phyloP scores from a whole-genome alignment of 495 filamentous ascomycete species.

The Penicillium manginii region DNA sequence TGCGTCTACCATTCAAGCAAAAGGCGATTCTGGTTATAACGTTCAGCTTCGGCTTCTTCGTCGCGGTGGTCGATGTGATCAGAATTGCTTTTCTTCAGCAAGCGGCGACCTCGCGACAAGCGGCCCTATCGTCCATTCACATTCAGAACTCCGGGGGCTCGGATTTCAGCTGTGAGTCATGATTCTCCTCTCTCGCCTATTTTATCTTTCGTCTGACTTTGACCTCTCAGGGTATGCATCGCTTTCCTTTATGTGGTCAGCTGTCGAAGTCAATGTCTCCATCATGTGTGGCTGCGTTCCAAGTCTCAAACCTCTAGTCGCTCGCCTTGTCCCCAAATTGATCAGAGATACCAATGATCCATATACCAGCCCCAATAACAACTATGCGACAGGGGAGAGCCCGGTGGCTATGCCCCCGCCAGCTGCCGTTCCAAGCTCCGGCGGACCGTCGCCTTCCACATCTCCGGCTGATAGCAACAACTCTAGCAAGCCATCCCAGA shows the following conservation, averaged over 20 bases:
- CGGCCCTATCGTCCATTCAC: constrained; percentile 37
- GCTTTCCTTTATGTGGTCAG: constrained; percentile 89
- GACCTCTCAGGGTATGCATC: constrained; percentile 67
- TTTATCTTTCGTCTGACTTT: background rate
- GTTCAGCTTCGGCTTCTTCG: constrained; percentile 82
- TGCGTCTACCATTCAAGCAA: constrained; percentile 81
- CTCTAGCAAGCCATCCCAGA: constrained; percentile 20
- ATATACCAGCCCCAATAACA: constrained; percentile 18
- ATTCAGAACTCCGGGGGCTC: constrained; percentile 35
- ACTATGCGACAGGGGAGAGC: constrained; percentile 22
- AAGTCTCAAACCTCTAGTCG: constrained; percentile 82
- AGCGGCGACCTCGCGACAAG: constrained; percentile 53
- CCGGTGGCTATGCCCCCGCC: constrained; percentile 18
- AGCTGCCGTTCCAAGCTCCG: constrained; percentile 7
- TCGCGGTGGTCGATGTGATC: constrained; percentile 85
- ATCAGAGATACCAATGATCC: constrained; percentile 56
- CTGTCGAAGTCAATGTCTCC: constrained; percentile 86
- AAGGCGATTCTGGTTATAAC: constrained; percentile 83
- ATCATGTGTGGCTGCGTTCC: constrained; percentile 89
- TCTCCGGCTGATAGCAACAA: constrained; percentile 19
- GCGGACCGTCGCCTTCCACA: constrained; percentile 1
- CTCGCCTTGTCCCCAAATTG: constrained; percentile 73
- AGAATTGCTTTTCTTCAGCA: constrained; percentile 87
- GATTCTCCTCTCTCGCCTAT: background rate
- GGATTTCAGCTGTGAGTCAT: constrained; percentile 59